phyloP scores from a whole-genome alignment of 2,329 filamentous ascomycete genomes.

The Ilyonectria sp. region DNA sequence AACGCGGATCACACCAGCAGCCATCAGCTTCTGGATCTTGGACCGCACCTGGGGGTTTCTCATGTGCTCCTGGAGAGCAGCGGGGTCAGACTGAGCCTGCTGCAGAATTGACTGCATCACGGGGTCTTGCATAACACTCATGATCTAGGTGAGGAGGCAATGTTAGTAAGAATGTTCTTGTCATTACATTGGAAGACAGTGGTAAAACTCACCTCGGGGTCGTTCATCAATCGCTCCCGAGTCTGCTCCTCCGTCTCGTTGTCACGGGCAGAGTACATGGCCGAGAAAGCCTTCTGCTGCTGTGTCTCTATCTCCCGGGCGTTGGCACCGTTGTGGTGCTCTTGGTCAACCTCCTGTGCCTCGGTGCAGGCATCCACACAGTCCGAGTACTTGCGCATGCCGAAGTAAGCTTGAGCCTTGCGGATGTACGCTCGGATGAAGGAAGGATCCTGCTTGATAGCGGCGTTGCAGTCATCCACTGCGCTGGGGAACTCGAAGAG shows the following conservation, averaged over 20 bases:
- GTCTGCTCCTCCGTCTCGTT: constrained; percentile 98
- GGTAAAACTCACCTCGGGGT: constrained; percentile 82
- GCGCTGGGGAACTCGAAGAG: constrained; percentile 95
- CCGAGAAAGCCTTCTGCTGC: constrained; percentile 90
- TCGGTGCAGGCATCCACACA: constrained; percentile 91
- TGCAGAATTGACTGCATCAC: constrained; percentile 98
- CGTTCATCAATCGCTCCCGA: constrained; percentile 88
- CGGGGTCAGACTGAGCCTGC: constrained; percentile 94
- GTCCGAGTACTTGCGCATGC: constrained; percentile 98
- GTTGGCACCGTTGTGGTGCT: constrained; percentile 80
- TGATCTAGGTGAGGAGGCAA: constrained; percentile 69
- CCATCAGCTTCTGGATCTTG: constrained; percentile 96
- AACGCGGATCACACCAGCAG: constrained; percentile 90
- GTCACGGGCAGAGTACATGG: constrained; percentile 91
- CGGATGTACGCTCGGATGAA: constrained; percentile 98
- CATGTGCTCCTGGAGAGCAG: constrained; percentile 97
- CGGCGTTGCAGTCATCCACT: constrained; percentile 90
- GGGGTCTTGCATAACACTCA: constrained; percentile 92
- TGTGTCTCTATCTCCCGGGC: constrained; percentile 93
- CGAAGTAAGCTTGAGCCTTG: constrained; percentile 95
- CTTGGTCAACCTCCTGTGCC: constrained; percentile 82
- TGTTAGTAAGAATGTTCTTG: constrained; percentile 45
- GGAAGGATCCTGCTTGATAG: constrained; percentile 90
- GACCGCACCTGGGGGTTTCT: constrained; percentile 86
- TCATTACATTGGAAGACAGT: background rate